Evolutionary conservation across 139 green algal species (phyloP).

Genomic region (Haematococcus sp.): DNA sequence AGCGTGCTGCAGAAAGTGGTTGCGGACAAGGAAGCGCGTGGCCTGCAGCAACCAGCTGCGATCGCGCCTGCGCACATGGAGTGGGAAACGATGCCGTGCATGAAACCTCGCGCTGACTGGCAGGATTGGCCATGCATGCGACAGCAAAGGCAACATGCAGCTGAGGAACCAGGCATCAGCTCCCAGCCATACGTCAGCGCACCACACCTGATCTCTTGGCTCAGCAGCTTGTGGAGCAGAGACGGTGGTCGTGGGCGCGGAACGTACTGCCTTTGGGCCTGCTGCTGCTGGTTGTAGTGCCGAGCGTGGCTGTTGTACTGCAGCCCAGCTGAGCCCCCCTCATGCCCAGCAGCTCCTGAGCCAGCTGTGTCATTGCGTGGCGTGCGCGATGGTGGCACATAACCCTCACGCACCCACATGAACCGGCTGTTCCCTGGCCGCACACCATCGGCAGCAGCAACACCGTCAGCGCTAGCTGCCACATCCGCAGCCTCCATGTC

Average conservation of each 20-base stretch:
- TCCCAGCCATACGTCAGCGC: too few relatives aligned
- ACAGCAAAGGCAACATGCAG: too few relatives aligned
- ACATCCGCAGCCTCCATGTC: too few relatives aligned
- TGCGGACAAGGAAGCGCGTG: slow-evolving; percentile 34
- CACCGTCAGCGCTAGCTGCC: too few relatives aligned
- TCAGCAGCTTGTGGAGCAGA: slow-evolving; percentile 36
- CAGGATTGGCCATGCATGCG: too few relatives aligned
- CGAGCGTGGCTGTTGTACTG: neutral
- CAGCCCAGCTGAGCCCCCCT: neutral
- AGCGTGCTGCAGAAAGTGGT: slow-evolving; percentile 29
- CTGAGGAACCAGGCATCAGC: too few relatives aligned
- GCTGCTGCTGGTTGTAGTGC: slow-evolving; percentile 16
- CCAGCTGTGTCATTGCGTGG: neutral
- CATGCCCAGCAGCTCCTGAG: neutral
- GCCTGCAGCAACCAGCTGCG: slow-evolving; percentile 46
- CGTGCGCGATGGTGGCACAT: neutral
- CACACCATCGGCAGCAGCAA: neutral
- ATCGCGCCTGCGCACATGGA: slow-evolving; percentile 23
- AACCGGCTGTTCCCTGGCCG: neutral
- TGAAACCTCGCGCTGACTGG: too few relatives aligned
- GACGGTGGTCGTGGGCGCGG: slow-evolving; percentile 7
- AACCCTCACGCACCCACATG: slow-evolving; percentile 5
- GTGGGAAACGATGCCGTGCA: too few relatives aligned
- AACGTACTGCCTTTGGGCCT: neutral
- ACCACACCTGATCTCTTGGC: slow-evolving; percentile 21